phyloP scores from a whole-genome alignment of 129 eudicot species.

The Logfia minima region DNA sequence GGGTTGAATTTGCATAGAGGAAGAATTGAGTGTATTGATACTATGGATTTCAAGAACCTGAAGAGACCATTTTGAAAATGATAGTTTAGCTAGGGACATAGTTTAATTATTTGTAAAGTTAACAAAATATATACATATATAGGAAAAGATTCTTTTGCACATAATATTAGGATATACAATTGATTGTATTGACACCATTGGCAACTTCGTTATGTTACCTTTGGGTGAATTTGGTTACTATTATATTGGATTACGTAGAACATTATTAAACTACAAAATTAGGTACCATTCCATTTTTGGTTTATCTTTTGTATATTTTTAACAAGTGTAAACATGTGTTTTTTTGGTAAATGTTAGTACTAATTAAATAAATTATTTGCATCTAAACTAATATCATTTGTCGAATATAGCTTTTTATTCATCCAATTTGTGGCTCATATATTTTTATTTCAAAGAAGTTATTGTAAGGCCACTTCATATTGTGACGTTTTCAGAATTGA shows the following conservation, averaged over 20 bases:
- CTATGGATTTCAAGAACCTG: conserved; percentile 66
- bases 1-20: conserved; percentile 53
- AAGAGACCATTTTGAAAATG: conserved; percentile 51
- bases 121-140: background rate
- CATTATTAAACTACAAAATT: too few relatives aligned
- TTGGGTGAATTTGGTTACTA: background rate
- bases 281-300: too few relatives aligned
- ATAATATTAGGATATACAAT: background rate
- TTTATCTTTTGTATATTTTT: too few relatives aligned
- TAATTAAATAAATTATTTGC: background rate
- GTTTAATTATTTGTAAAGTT: conserved; percentile 27
- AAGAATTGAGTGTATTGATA: conserved; percentile 63
- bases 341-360: background rate
- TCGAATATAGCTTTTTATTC: background rate
- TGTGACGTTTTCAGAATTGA: too few relatives aligned
- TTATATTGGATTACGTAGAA: too few relatives aligned
- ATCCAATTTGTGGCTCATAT: background rate
- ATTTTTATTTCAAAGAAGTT: too few relatives aligned
- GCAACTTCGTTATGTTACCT: background rate
- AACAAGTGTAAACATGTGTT: background rate
- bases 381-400: background rate
- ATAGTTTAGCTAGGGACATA: conserved; percentile 14
- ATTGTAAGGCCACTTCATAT: too few relatives aligned
- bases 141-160: conserved; percentile 16
- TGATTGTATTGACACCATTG: background rate